Evolutionary conservation across 2,329 filamentous ascomycete species (phyloP).

Genomic region (Proliferodiscus dingleyae): DNA sequence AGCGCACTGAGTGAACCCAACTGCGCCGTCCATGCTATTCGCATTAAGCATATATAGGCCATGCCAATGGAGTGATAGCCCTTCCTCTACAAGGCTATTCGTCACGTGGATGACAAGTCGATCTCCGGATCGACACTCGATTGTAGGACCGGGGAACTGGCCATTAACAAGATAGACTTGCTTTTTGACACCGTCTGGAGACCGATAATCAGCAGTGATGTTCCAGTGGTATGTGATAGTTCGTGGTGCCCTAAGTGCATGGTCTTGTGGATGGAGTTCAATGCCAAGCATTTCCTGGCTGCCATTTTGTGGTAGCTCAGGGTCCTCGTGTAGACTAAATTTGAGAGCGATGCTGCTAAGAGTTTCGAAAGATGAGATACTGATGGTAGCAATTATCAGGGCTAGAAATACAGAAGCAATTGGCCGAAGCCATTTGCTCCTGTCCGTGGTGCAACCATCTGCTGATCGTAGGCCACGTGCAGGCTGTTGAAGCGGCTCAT

Average conservation of each 20-base stretch:
- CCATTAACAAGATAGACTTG: conserved; percentile 46
- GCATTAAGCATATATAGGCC: conserved; percentile 53
- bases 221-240: conserved; percentile 37
- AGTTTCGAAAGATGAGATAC: background rate
- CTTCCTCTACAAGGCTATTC: conserved; percentile 46
- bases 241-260: conserved; percentile 33
- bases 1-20: conserved; percentile 39
- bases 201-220: conserved; percentile 35
- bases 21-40: conserved; percentile 54
- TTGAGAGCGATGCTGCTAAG: background rate
- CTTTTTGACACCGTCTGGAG: conserved; percentile 48
- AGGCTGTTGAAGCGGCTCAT: no score
- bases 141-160: conserved; percentile 44
- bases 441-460: background rate
- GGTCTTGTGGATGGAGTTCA: conserved; percentile 39
- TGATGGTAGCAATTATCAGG: conserved; percentile 4
- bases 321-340: background rate
- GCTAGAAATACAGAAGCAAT: conserved; percentile 6
- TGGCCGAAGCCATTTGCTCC: conserved; percentile 7
- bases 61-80: conserved; percentile 53
- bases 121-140: conserved; percentile 39
- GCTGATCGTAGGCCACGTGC: background rate
- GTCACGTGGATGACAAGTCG: conserved; percentile 44
- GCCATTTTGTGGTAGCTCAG: background rate
- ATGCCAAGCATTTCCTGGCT: conserved; percentile 11